Base-by-base conservation (phyloP, 257 asterid genomes). In the Scutellaria baicalensis region DNA sequence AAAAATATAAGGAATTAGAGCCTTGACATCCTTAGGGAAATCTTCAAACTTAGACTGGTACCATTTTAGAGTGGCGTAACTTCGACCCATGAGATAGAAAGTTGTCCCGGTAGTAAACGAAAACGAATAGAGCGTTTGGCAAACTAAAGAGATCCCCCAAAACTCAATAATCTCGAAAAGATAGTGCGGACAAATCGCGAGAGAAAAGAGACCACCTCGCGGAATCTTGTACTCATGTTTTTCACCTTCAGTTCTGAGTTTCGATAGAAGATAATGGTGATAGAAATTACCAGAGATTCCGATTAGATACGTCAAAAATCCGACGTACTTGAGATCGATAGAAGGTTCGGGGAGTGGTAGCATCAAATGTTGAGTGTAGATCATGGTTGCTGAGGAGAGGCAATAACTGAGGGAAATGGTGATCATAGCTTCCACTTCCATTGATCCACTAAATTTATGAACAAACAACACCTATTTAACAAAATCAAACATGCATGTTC, bases 231-330 rank as follows among this genome's bases (percentile, higher is more conserved):
- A 87, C 50, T n/a, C n/a, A n/a, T 66, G 68, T 23, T 82, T 81
- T 0, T 89, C 88, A 12, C 80, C 88, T 0, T 67, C 6, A 5
- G 21, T 75, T 66, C 96, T 81, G 17, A 89, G 61, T 12, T 56
- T 85, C 3, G 92, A 78, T 3, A 89, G 92, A 43, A 89, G 76
- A 63, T 42, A 75, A 77, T 87, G 96, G 84, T 89, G 96, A 75
- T 87, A 87, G 38, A 89, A 76, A 33, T 85, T 89, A 2, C 90
- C 95, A 11, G 23, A 42, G 16, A 81, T 81, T 70, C 96, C 94
- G n/a, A 83, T 8, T 17, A 77, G 42, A 56, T 84, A 87, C 20
- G 84, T 51, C 0, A 44, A 58, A 13, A 75, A 38, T 11, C 92
- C 96, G 16, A 66, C 5, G 27, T 49, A 78, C 44, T 73, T 78